Percentiles rank a stretch among this genome's conserved stretches.
These are phyloP conservation scores for Schwanniomyces etchellsii DNA, from an alignment of 1,139 yeast genomes.

Conservation along the genomic window DNA sequence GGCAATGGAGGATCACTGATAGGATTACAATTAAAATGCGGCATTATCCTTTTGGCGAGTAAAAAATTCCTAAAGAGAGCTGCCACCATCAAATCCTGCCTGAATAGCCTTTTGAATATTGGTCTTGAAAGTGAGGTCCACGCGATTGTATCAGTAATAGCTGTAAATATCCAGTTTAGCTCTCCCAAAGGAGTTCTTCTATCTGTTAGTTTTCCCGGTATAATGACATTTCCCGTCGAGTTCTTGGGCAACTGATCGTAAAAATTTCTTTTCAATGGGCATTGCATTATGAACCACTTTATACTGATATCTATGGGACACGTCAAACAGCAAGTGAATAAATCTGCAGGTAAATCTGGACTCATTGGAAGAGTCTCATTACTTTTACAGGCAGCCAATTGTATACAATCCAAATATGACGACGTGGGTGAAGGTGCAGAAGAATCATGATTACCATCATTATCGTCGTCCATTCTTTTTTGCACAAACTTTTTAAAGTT, in stretches of 20 bases:
- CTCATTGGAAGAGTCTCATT: conserved; percentile 87
- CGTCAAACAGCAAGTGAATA: conserved; percentile 91
- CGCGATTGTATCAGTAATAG: conserved; percentile 96
- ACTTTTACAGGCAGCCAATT: conserved; percentile 86
- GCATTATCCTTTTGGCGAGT: conserved; percentile 90
- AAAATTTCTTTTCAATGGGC: conserved; percentile 61
- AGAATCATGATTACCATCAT: conserved; percentile 63
- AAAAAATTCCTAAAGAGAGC: conserved; percentile 90
- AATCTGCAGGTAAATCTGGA: conserved; percentile 93
- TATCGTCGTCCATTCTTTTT: conserved; percentile 84
- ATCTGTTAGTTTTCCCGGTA: conserved; percentile 90
- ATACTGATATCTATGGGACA: conserved; percentile 95
- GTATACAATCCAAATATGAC: conserved; percentile 82
- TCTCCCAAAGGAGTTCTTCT: conserved; percentile 95
- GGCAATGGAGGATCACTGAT: conserved; percentile 93
- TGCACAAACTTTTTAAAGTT: conserved; percentile 89
- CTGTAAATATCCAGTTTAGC: conserved; percentile 95
- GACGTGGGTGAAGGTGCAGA: conserved; percentile 62
- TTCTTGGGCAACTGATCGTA: conserved; percentile 49
- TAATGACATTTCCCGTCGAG: conserved; percentile 56
- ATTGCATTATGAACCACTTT: conserved; percentile 85
- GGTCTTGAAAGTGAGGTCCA: conserved; percentile 93
- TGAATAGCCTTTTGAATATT: conserved; percentile 78
- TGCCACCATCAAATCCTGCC: conserved; percentile 96
- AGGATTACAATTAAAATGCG: conserved; percentile 90